Base-by-base conservation (phyloP, 2,329 filamentous ascomycete genomes). In the Neocatenulostroma microsporum region DNA sequence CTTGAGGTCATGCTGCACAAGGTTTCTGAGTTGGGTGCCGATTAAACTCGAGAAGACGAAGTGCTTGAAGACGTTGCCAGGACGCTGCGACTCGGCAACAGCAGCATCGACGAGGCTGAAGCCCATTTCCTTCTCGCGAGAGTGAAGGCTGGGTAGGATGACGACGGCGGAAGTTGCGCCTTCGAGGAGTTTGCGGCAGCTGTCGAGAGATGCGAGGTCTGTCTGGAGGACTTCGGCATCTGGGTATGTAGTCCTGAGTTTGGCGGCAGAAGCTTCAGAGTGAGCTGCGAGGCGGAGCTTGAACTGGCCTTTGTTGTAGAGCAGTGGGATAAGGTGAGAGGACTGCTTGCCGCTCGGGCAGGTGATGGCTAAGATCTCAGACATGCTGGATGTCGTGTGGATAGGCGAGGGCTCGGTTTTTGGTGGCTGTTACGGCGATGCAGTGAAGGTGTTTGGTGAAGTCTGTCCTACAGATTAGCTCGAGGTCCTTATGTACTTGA, bases 21-120 rank as follows among this genome's bases (percentile, higher is more conserved):
- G 50, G 31, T 58, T 57, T 20, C 54, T 46, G 10, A 60, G 42
- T 40, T 59, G 58, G 0, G 58, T 54, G 33, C 55, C 45, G 3
- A 59, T 36, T 13, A 62, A 57, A 15, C 49, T 54, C 21, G 50
- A 55, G 37, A 55, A 55, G 24, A 63, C 50, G 33, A 63, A 63
- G 38, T 64, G 62, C 42, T 51, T 49, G 44, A 62, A 55, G 1
- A 24, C 29, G 21, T 30, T 45, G 13, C 42, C 48, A 2, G 36
- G 40, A 12, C 46, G 38, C 4, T 30, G 31, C 4, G 42, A 32
- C 23, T 42, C 36, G 8, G 42, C 39, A 2, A 53, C 41, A 2
- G 57, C 58, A n/a, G 57, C 56, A 30, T 64, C 58, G 42, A 64
- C 47, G 50, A 64, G 55, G 49, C 58, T 56, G 29, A 49, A 49